Evolutionary conservation across 2,329 filamentous ascomycete genomes (phyloP).

Genomic region (Aspergillus latus): DNA sequence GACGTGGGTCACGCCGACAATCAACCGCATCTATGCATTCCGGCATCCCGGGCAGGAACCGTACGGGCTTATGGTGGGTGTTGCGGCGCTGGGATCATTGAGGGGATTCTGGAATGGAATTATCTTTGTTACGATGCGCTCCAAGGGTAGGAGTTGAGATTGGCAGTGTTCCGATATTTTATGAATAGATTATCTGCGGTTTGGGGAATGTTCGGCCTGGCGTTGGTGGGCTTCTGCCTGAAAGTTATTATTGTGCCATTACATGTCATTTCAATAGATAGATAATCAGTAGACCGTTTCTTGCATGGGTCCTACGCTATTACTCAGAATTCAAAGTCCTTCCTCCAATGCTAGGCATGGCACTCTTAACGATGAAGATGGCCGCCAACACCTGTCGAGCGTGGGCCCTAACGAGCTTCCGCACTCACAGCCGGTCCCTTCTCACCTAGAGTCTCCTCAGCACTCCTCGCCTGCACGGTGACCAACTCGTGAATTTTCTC

Average conservation of each 20-base stretch:
- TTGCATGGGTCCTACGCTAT: too few species aligned
- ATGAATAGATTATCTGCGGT: too few species aligned
- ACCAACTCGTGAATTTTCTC: conserved; percentile 3
- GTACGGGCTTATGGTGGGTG: conserved; percentile 33
- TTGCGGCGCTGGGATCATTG: conserved; percentile 37
- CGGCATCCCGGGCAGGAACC: conserved; percentile 28
- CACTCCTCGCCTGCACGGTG: background rate
- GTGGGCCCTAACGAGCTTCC: background rate
- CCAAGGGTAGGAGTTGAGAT: conserved; percentile 31
- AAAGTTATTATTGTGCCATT: too few species aligned
- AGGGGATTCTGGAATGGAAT: conserved; percentile 43
- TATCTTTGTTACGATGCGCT: conserved; percentile 40
- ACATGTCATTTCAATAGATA: too few species aligned
- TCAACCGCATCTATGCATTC: conserved; percentile 38
- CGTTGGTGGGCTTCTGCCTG: too few species aligned
- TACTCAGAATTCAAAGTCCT: too few species aligned
- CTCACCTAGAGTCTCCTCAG: background rate
- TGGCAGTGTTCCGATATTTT: too few species aligned
- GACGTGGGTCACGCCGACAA: conserved; percentile 40
- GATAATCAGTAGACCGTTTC: too few species aligned
- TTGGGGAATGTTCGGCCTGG: too few species aligned
- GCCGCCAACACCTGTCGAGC: too few species aligned
- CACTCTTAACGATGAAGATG: too few species aligned
- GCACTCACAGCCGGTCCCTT: background rate
- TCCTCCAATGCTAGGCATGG: too few species aligned